Conservation (phyloP, 176 grass and related monocot species). For the Musa acuminata region DNA sequence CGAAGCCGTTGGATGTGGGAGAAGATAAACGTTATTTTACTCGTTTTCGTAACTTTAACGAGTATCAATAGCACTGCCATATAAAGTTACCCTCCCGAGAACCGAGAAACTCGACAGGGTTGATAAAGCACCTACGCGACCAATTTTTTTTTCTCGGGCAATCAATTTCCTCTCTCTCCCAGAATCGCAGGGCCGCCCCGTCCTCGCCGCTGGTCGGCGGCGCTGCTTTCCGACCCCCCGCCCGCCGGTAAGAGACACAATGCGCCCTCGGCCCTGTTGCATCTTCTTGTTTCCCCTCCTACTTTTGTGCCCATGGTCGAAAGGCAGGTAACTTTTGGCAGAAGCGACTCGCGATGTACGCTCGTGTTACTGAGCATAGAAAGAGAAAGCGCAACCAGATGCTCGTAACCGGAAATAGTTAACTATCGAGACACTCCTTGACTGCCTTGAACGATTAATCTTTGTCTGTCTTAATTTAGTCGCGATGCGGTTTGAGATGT, state of each 20-base stretch:
- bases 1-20: too few species aligned
- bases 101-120: not conserved
- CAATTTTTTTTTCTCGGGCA: not conserved
- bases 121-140: not conserved
- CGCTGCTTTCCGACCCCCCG: not conserved
- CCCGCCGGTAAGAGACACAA: not conserved
- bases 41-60: too few species aligned
- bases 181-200: not conserved
- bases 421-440: not conserved
- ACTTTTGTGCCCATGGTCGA: not conserved
- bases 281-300: too few species aligned
- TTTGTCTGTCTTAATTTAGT: not conserved
- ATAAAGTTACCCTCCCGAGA: not conserved
- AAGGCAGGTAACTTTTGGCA: not conserved
- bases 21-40: too few species aligned
- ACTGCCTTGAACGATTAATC: not conserved
- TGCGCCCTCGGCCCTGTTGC: not conserved
- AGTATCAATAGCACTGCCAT: not conserved
- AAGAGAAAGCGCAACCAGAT: not conserved
- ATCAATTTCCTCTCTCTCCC: not conserved
- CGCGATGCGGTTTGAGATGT: not conserved
- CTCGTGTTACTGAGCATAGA: not conserved
- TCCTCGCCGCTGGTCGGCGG: not conserved
- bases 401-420: not conserved
- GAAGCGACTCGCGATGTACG: not conserved